Percentiles rank a stretch among this genome's conserved stretches.
Evolutionary conservation across 768 basidiomycete genomes (phyloP).

Genomic region (Myochromella boudieri): DNA sequence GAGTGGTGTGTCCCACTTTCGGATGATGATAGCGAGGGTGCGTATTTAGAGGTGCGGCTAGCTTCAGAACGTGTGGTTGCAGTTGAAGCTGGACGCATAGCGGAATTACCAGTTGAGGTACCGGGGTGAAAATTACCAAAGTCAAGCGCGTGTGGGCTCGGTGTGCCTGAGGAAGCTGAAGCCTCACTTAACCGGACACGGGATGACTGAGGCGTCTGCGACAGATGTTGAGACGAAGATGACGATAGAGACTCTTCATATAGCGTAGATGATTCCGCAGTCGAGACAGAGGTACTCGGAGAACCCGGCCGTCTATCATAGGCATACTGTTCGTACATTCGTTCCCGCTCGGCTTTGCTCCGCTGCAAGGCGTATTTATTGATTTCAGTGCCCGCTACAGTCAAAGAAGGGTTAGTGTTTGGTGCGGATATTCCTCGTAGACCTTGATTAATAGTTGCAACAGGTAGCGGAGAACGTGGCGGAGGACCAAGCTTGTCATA

Average conservation of each 20-base stretch:
- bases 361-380: constrained; percentile 58
- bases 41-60: constrained; percentile 61
- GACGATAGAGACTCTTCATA: constrained; percentile 51
- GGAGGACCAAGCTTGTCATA: constrained; percentile 67
- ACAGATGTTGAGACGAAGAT: constrained; percentile 22
- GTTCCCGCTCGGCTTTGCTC: constrained; percentile 54
- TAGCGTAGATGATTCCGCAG: constrained; percentile 58
- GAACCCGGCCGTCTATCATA: constrained; percentile 45
- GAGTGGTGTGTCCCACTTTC: constrained; percentile 43
- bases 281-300: constrained; percentile 47
- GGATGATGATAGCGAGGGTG: constrained; percentile 52
- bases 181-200: constrained; percentile 56
- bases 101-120: constrained; percentile 26
- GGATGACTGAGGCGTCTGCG: constrained; percentile 36
- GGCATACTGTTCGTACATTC: constrained; percentile 40
- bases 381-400: constrained; percentile 67
- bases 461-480: constrained; percentile 58
- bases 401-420: constrained; percentile 80
- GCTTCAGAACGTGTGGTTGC: constrained; percentile 57
- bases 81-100: constrained; percentile 49
- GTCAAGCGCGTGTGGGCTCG: constrained; percentile 53
- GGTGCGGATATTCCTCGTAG: constrained; percentile 75
- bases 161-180: constrained; percentile 46
- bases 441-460: constrained; percentile 54
- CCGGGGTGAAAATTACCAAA: constrained; percentile 42